A percentile compares a stretch with the other conserved stretches of the same genome.
Evolutionary conservation across 805 yeast species (phyloP).

Genomic region (Saccharomycopsis lassenensis): DNA sequence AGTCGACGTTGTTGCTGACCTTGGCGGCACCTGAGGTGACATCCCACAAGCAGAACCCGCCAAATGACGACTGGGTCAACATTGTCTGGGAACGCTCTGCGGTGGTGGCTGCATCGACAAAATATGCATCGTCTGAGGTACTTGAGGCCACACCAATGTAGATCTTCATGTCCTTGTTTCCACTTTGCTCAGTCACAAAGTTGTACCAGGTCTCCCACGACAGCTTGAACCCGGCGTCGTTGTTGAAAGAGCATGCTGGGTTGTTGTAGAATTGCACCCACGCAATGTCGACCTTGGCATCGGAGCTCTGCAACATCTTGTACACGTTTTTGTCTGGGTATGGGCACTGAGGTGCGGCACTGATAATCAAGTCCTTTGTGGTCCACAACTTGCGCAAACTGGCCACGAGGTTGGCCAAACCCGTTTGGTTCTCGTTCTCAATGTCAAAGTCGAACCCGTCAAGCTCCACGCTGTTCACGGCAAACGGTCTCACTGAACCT

Average conservation of each 20-base stretch:
- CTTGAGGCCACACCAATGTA: slow-evolving; percentile 54
- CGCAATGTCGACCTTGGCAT: slow-evolving; percentile 38
- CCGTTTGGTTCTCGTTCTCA: slow-evolving; percentile 31
- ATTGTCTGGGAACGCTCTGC: slow-evolving; percentile 2
- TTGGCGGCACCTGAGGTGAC: slow-evolving; percentile 10
- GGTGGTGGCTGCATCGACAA: slow-evolving; percentile 26
- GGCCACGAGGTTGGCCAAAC: slow-evolving; percentile 38
- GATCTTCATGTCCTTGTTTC: slow-evolving; percentile 40
- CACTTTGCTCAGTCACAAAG: slow-evolving; percentile 27
- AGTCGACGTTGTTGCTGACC: slow-evolving; percentile 10
- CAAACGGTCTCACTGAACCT: slow-evolving; percentile 12
- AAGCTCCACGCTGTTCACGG: slow-evolving; percentile 11
- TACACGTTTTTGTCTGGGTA: slow-evolving; percentile 43
- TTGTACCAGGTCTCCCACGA: slow-evolving; percentile 36
- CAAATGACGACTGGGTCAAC: slow-evolving; percentile 6
- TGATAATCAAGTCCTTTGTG: slow-evolving; percentile 43
- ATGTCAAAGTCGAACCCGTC: slow-evolving; percentile 17
- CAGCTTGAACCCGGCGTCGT: slow-evolving; percentile 33
- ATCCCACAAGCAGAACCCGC: slow-evolving; percentile 17
- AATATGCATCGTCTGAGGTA: slow-evolving; percentile 44
- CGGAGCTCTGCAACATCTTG: slow-evolving; percentile 24
- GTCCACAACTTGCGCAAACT: slow-evolving; percentile 19
- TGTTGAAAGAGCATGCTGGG: slow-evolving; percentile 14
- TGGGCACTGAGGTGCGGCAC: slow-evolving; percentile 63
- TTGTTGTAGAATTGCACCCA: slow-evolving; percentile 62